A percentile compares a stretch with the other conserved stretches of the same genome.
These are phyloP conservation scores for Hypoxylon fragiforme DNA, from an alignment of 495 filamentous ascomycete species.

Conservation along the genomic window DNA sequence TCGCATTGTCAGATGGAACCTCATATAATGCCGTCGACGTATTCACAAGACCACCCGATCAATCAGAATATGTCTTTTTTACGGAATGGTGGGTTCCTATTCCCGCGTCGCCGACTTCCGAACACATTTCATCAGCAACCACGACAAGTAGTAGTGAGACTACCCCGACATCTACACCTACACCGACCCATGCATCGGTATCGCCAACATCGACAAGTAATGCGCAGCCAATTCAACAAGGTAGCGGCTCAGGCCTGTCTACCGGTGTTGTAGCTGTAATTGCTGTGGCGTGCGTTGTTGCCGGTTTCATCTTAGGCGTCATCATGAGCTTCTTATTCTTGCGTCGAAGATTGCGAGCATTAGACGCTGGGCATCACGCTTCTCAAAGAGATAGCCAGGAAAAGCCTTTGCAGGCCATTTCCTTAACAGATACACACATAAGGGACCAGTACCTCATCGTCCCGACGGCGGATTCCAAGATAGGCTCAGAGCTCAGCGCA, in stretches of 20 bases:
- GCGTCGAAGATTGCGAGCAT: conserved; percentile 4
- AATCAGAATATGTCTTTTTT: not conserved
- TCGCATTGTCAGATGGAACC: not conserved
- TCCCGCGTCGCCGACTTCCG: conserved; percentile 5
- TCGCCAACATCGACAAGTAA: not conserved
- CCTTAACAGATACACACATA: conserved; percentile 17
- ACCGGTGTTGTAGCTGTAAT: conserved; percentile 32
- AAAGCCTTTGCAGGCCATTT: conserved; percentile 10
- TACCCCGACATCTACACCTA: conserved; percentile 3
- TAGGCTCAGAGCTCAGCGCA: conserved; percentile 35
- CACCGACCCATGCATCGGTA: not conserved
- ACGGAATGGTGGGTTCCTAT: conserved; percentile 6
- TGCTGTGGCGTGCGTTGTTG: conserved; percentile 35
- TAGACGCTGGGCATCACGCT: not conserved
- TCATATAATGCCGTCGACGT: conserved; percentile 11
- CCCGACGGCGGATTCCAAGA: conserved; percentile 34
- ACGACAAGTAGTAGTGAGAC: too few relatives aligned
- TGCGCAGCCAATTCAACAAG: not conserved
- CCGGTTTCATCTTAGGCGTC: conserved; percentile 32
- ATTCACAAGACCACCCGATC: conserved; percentile 6
- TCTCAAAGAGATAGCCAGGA: conserved; percentile 19
- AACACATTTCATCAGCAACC: not conserved
- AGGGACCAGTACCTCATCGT: conserved; percentile 39
- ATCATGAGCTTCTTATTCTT: conserved; percentile 22
- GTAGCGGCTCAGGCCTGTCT: conserved; percentile 3